Evolutionary conservation across 768 basidiomycete genomes (phyloP).

Genomic region (Calocybe indica): DNA sequence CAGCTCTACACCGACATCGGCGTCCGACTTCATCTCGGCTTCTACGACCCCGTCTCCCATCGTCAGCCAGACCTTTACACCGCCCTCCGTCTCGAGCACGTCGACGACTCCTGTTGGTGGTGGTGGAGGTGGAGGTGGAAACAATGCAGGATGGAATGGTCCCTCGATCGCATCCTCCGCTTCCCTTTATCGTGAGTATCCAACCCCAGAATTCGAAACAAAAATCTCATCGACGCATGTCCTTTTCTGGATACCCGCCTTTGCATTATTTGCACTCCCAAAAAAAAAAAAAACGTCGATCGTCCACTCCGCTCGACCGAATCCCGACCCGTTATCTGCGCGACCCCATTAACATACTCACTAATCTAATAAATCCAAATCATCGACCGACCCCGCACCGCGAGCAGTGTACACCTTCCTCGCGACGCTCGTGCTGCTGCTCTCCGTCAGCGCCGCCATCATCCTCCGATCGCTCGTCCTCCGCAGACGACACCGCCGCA

Average conservation of each 20-base stretch:
- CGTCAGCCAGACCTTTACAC: background rate
- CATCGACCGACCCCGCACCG: background rate
- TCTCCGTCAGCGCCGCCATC: conserved; percentile 63
- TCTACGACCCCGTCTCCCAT: background rate
- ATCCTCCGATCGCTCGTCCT: conserved; percentile 59
- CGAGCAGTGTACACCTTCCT: conserved; percentile 42
- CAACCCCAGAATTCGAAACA: too few species aligned
- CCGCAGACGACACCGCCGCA: conserved; percentile 51
- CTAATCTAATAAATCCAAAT: background rate
- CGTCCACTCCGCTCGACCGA: too few species aligned
- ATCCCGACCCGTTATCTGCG: too few species aligned
- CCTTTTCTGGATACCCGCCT: background rate
- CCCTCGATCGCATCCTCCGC: conserved; percentile 7
- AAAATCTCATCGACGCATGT: background rate
- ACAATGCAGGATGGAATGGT: background rate
- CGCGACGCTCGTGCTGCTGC: conserved; percentile 63
- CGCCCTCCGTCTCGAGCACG: background rate
- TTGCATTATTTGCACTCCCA: background rate
- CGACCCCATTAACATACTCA: too few species aligned
- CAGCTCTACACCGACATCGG: too few species aligned
- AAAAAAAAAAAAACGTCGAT: too few species aligned
- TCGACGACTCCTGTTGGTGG: background rate
- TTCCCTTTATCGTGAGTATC: conserved; percentile 6
- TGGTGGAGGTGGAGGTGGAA: background rate
- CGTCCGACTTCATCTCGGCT: too few species aligned